Conservation (phyloP, 768 basidiomycete species). For the Fibroporia radiculosa region DNA sequence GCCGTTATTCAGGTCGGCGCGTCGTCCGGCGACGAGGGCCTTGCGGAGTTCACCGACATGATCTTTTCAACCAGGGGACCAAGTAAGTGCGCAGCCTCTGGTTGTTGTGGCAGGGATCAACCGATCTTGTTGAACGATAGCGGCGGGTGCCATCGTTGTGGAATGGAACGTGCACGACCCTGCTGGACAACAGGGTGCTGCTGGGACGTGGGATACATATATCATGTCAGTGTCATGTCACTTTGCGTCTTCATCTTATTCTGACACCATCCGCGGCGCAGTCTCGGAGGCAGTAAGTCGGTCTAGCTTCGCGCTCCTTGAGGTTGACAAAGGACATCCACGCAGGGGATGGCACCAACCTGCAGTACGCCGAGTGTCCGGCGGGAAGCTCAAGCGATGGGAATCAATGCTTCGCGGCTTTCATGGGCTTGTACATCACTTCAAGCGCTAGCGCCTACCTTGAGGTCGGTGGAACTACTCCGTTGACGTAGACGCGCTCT, state of each 20-base stretch:
- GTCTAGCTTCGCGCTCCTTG: not conserved
- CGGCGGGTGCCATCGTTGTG: constrained; percentile 54
- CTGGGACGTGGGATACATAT: constrained; percentile 46
- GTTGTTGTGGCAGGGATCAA: too few relatives aligned
- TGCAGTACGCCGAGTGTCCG: constrained; percentile 30
- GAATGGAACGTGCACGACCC: constrained; percentile 47
- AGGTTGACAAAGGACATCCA: not conserved
- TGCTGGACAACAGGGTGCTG: constrained; percentile 38
- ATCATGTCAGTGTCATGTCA: constrained; percentile 20
- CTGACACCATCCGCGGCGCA: constrained; percentile 1
- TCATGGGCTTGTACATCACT: constrained; percentile 55
- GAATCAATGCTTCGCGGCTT: constrained; percentile 54
- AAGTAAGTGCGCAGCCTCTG: constrained; percentile 14
- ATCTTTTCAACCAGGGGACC: constrained; percentile 36
- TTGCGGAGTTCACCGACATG: constrained; percentile 39
- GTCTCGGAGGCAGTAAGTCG: constrained; percentile 22
- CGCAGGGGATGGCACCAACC: constrained; percentile 20
- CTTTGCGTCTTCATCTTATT: not conserved
- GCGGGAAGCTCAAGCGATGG: constrained; percentile 21
- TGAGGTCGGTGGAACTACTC: constrained; percentile 35
- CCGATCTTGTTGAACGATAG: too few relatives aligned
- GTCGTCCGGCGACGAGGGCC: constrained; percentile 26
- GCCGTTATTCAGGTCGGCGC: constrained; percentile 36
- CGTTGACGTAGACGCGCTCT: not conserved
- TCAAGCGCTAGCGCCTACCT: constrained; percentile 35